Percentiles rank a stretch among this genome's conserved stretches.
phyloP scores from a whole-genome alignment of 352 stramenopile genomes.

The Blastocystis sp. region DNA sequence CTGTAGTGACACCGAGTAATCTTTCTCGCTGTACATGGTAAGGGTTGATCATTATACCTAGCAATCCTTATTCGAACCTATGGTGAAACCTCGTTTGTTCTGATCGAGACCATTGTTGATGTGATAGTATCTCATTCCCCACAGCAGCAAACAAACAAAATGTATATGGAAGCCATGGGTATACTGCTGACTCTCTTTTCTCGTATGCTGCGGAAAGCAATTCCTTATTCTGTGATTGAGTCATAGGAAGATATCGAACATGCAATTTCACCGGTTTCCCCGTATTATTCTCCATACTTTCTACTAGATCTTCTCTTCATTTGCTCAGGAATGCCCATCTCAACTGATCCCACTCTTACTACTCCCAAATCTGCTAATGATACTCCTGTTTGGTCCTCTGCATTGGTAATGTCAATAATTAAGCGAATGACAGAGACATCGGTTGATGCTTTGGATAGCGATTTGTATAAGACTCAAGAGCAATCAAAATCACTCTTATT shows the following conservation, averaged over 20 bases:
- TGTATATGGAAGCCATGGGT: slow-evolving; percentile 35
- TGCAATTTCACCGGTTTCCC: slow-evolving; percentile 29
- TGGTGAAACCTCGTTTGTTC: background rate
- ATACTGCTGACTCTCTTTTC: slow-evolving; percentile 23
- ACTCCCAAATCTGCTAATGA: background rate
- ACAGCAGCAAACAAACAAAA: slow-evolving; percentile 52
- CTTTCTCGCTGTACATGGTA: background rate
- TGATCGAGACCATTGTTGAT: slow-evolving; percentile 38
- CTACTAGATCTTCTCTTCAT: slow-evolving; percentile 33
- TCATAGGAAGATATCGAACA: slow-evolving; percentile 2
- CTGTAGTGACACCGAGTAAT: slow-evolving; percentile 1
- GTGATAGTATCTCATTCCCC: slow-evolving; percentile 32
- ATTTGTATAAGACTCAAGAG: background rate
- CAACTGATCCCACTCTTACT: background rate
- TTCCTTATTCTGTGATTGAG: background rate
- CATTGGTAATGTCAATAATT: background rate
- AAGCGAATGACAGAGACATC: background rate
- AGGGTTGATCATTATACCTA: background rate
- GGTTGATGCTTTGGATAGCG: background rate
- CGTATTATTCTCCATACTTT: slow-evolving; percentile 34
- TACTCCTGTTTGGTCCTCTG: background rate
- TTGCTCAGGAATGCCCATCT: slow-evolving; percentile 38
- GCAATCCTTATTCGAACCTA: slow-evolving; percentile 31
- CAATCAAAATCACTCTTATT: background rate
- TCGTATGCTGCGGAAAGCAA: slow-evolving; percentile 16